phyloP scores from a whole-genome alignment of 192 early-diverging fungal genomes.

The Rhizoclosmatium globosum region DNA sequence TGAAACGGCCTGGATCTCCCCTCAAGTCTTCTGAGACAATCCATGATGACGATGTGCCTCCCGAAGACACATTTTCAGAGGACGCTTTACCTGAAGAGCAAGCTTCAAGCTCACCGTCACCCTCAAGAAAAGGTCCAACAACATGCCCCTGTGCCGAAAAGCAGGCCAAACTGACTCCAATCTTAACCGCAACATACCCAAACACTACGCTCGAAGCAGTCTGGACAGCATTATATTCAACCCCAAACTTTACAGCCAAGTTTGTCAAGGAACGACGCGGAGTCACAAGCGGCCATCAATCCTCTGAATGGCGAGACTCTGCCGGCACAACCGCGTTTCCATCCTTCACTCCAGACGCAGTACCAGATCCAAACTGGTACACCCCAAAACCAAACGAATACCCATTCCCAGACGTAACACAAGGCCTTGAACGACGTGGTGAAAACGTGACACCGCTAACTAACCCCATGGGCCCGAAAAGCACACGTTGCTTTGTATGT shows the following conservation, averaged over 20 bases:
- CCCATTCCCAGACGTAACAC: background rate
- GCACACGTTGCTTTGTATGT: slow-evolving; percentile 32
- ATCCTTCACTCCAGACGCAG: slow-evolving; percentile 14
- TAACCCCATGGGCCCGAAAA: slow-evolving; percentile 46
- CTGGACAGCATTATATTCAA: slow-evolving; percentile 7
- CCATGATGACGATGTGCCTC: background rate
- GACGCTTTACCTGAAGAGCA: background rate
- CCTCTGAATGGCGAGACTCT: background rate
- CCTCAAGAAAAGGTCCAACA: background rate
- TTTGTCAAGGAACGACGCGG: background rate
- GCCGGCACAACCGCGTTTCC: background rate
- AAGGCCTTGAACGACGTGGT: slow-evolving; percentile 30
- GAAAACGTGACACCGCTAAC: slow-evolving; percentile 42
- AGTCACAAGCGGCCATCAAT: background rate
- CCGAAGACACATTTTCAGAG: no score
- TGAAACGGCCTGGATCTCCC: background rate
- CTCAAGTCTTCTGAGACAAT: slow-evolving; percentile 10
- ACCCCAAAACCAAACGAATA: background rate
- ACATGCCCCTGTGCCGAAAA: slow-evolving; percentile 30
- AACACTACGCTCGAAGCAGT: background rate
- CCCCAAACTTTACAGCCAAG: background rate
- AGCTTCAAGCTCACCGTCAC: background rate
- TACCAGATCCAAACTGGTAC: slow-evolving; percentile 4
- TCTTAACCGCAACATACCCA: slow-evolving; percentile 34
- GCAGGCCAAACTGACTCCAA: slow-evolving; percentile 36